These are phyloP conservation scores for Ceratobasidium sp. DNA, from an alignment of 1,284 basidiomycete species.

Conservation along the genomic window DNA sequence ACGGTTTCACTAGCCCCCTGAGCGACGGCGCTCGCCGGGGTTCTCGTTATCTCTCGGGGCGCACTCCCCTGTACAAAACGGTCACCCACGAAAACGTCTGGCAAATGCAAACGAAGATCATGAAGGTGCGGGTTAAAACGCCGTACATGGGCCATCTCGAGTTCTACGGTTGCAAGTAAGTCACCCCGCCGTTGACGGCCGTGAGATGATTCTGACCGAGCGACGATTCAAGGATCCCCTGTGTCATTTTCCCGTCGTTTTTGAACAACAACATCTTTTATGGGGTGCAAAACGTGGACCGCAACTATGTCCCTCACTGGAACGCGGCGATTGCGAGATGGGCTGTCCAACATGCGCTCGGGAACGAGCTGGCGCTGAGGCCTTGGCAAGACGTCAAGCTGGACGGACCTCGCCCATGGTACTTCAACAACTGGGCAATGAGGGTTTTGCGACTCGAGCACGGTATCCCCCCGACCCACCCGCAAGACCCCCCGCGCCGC, in stretches of 20 bases:
- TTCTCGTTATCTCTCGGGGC: background rate
- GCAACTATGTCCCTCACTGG: background rate
- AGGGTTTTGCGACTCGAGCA: background rate
- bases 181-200: too few relatives aligned
- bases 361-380: background rate
- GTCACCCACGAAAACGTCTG: background rate
- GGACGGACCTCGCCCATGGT: background rate
- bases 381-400: background rate
- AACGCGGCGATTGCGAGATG: background rate
- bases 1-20: background rate
- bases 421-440: background rate
- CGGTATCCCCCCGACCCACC: background rate
- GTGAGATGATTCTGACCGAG: too few relatives aligned
- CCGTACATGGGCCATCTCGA: background rate
- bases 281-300: background rate
- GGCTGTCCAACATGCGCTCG: background rate
- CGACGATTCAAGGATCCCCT: background rate
- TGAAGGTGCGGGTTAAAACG: background rate
- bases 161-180: conserved; percentile 9
- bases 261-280: background rate
- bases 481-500: background rate
- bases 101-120: background rate
- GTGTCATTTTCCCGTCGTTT: background rate
- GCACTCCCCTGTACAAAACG: background rate
- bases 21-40: background rate